Conservation (phyloP, 768 basidiomycete genomes). For the Serendipita sp. region DNA sequence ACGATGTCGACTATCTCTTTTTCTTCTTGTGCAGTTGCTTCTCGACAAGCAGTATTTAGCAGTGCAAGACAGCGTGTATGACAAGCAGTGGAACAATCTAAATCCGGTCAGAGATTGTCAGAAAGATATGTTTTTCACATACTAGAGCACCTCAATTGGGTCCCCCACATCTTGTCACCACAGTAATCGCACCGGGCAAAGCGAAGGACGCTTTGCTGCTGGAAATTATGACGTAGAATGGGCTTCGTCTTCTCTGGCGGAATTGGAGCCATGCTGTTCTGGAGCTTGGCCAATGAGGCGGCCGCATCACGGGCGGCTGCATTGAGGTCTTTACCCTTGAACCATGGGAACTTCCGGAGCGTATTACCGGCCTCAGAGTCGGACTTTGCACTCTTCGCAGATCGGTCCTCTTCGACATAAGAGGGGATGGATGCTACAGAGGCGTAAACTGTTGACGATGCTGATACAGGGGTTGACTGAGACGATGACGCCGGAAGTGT, state of each 20-base stretch:
- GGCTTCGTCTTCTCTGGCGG: conserved; percentile 14
- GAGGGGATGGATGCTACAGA: not conserved
- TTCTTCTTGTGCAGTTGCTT: conserved; percentile 17
- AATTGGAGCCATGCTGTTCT: conserved; percentile 13
- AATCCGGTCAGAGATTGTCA: not conserved
- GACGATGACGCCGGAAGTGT: not conserved
- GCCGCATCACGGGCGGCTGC: conserved; percentile 22
- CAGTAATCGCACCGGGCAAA: conserved; percentile 92
- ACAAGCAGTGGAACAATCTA: conserved; percentile 72
- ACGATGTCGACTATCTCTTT: conserved; percentile 12
- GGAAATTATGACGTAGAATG: conserved; percentile 55
- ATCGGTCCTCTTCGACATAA: not conserved
- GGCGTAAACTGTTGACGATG: not conserved
- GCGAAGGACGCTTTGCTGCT: conserved; percentile 72
- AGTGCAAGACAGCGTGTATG: conserved; percentile 73
- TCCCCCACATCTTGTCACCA: conserved; percentile 96
- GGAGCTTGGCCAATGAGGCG: not conserved
- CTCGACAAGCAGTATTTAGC: conserved; percentile 46
- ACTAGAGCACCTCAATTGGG: conserved; percentile 85
- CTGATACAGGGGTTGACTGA: not conserved
- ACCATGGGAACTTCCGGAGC: not conserved
- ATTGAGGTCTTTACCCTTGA: not conserved
- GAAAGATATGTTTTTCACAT: conserved; percentile 20
- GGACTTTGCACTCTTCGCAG: not conserved
- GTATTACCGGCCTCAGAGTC: conserved; percentile 1